phyloP scores from a whole-genome alignment of 495 filamentous ascomycete species.

The Pseudomonodictys pantanalensis region DNA sequence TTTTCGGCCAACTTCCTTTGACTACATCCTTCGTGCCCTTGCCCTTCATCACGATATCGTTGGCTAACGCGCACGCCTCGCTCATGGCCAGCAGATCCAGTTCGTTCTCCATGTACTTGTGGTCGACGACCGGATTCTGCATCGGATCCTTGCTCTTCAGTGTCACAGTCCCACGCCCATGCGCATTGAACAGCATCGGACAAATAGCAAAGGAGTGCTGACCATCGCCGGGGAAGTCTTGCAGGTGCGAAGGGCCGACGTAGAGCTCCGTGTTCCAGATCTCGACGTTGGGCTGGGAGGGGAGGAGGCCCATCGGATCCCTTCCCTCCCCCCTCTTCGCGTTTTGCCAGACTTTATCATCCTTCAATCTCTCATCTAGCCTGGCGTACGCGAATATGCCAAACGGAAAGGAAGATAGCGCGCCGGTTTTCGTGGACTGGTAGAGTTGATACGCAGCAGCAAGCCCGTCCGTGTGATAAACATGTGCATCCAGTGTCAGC shows the following conservation, averaged over 20 bases:
- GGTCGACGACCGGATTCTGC: slow-evolving; percentile 56
- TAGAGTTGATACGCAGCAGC: slow-evolving; percentile 46
- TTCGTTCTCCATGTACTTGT: slow-evolving; percentile 49
- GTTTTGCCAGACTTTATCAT: slow-evolving; percentile 40
- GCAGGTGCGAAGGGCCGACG: slow-evolving; percentile 7
- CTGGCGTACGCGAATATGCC: slow-evolving; percentile 55
- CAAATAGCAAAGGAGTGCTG: slow-evolving; percentile 40
- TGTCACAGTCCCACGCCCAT: slow-evolving; percentile 51
- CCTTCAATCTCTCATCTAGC: slow-evolving; percentile 14
- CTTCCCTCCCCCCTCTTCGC: slow-evolving; percentile 39
- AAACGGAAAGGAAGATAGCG: slow-evolving; percentile 22
- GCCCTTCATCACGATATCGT: slow-evolving; percentile 55
- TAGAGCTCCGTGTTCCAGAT: slow-evolving; percentile 25
- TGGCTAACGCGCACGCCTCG: slow-evolving; percentile 40
- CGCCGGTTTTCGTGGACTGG: slow-evolving; percentile 40
- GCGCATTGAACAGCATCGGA: slow-evolving; percentile 37
- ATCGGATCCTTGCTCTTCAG: slow-evolving; percentile 56
- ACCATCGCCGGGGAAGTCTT: slow-evolving; percentile 11
- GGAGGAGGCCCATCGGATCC: slow-evolving; percentile 17
- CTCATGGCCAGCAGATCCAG: slow-evolving; percentile 26
- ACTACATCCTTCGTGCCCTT: slow-evolving; percentile 55
- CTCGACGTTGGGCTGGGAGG: slow-evolving; percentile 20
- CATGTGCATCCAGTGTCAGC: slow-evolving; percentile 41
- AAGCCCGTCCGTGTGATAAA: slow-evolving; percentile 11
- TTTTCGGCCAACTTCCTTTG: slow-evolving; percentile 53